phyloP scores from a whole-genome alignment of 331 rosid species.

The Rosa hybrid region DNA sequence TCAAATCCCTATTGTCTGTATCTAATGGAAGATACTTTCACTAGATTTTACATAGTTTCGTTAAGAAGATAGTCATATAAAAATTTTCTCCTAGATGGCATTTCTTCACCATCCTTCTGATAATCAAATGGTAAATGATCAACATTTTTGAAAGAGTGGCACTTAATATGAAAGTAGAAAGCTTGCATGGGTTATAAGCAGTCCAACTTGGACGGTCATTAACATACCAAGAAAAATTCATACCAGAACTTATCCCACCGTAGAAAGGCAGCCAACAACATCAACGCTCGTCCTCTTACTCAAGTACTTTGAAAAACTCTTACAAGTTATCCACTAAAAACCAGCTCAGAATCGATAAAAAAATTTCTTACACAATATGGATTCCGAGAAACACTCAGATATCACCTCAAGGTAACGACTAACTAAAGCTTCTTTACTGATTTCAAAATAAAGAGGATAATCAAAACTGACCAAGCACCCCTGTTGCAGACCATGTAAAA shows the following conservation, averaged over 20 bases:
- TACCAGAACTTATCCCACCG: not conserved
- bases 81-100: not conserved
- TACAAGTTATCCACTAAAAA: not conserved
- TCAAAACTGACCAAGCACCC: not conserved
- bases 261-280: not conserved
- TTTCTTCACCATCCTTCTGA: not conserved
- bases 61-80: not conserved
- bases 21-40: not conserved
- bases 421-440: not conserved
- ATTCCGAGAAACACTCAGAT: not conserved
- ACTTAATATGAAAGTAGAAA: not conserved
- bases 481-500: too few species aligned
- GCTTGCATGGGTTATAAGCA: not conserved
- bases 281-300: not conserved
- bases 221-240: not conserved
- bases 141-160: not conserved
- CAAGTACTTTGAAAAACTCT: not conserved
- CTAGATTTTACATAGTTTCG: not conserved
- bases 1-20: not conserved
- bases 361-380: not conserved
- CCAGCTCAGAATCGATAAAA: not conserved
- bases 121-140: not conserved
- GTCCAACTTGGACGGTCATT: not conserved
- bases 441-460: not conserved
- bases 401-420: not conserved